These are phyloP conservation scores for Fusarium drepaniforme DNA, from an alignment of 2,329 filamentous ascomycete genomes.

Conservation along the genomic window DNA sequence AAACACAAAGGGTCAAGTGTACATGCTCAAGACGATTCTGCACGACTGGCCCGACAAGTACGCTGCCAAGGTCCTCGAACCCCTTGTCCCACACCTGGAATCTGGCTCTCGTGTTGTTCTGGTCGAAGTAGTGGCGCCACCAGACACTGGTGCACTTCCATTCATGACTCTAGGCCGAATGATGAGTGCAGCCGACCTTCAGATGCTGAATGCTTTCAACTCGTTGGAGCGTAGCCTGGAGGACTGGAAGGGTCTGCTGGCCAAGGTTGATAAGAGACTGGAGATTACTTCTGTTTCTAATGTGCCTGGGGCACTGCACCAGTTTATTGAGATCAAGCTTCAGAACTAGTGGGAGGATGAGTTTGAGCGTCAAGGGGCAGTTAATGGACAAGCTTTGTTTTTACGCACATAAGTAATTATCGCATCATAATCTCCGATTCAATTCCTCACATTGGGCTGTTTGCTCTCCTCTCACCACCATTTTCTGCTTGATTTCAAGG, in stretches of 20 bases:
- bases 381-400: not conserved
- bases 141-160: slow-evolving; percentile 39
- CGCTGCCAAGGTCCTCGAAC: slow-evolving; percentile 52
- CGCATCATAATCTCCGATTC: not conserved
- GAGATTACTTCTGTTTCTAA: slow-evolving; percentile 10
- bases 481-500: too few relatives aligned
- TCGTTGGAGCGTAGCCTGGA: slow-evolving; percentile 37
- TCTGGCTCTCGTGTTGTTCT: slow-evolving; percentile 54
- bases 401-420: not conserved
- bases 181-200: slow-evolving; percentile 48
- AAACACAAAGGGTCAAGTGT: slow-evolving; percentile 57
- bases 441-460: not conserved
- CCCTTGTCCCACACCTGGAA: slow-evolving; percentile 58
- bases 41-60: slow-evolving; percentile 66
- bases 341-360: not conserved
- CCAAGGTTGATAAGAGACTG: slow-evolving; percentile 26
- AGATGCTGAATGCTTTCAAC: slow-evolving; percentile 62
- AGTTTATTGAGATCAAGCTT: slow-evolving; percentile 14
- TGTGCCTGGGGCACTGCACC: slow-evolving; percentile 11
- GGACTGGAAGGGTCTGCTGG: slow-evolving; percentile 23
- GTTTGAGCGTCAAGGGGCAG: not conserved
- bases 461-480: too few relatives aligned
- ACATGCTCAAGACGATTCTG: slow-evolving; percentile 65
- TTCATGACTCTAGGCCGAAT: slow-evolving; percentile 5
- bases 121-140: slow-evolving; percentile 48